These are phyloP conservation scores for Lumnitzera racemosa DNA, from an alignment of 345 rosid species.

Conservation along the genomic window DNA sequence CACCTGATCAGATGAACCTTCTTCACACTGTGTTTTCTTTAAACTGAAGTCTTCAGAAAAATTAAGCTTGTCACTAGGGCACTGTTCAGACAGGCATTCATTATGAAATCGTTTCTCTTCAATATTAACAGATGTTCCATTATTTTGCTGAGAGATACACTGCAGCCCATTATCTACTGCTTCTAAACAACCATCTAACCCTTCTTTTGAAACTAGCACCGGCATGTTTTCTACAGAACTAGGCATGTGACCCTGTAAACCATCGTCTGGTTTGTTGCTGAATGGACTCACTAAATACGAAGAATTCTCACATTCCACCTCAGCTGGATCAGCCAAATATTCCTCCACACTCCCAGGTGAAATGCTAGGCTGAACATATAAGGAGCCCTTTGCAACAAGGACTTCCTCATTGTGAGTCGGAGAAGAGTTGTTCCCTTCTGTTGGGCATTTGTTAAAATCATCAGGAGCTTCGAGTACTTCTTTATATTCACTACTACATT, in stretches of 20 bases:
- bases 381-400: constrained; percentile 10
- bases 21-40: constrained; percentile 16
- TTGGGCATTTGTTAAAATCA: constrained; percentile 14
- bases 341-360: constrained; percentile 30
- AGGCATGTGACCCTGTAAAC: constrained; percentile 7
- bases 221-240: constrained; percentile 5
- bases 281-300: constrained; percentile 1
- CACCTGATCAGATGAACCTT: constrained; percentile 26
- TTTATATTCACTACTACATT: constrained; percentile 10
- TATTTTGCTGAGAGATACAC: constrained; percentile 7
- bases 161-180: constrained; percentile 7
- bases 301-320: constrained; percentile 27
- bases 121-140: constrained; percentile 2
- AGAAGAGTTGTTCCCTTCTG: constrained; percentile 5
- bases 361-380: constrained; percentile 21
- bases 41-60: constrained; percentile 12
- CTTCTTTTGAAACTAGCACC: constrained; percentile 10
- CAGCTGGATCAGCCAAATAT: constrained; percentile 32
- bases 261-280: constrained; percentile 12
- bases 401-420: constrained; percentile 9
- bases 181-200: background rate
- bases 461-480: constrained; percentile 1
- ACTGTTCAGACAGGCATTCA: constrained; percentile 12
- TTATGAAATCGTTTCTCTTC: constrained; percentile 11
- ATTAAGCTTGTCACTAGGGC: constrained; percentile 14